A percentile compares a stretch with the other conserved stretches of the same genome.
phyloP scores from a whole-genome alignment of 139 green algal genomes.

The Chlamydomonas sp. region DNA sequence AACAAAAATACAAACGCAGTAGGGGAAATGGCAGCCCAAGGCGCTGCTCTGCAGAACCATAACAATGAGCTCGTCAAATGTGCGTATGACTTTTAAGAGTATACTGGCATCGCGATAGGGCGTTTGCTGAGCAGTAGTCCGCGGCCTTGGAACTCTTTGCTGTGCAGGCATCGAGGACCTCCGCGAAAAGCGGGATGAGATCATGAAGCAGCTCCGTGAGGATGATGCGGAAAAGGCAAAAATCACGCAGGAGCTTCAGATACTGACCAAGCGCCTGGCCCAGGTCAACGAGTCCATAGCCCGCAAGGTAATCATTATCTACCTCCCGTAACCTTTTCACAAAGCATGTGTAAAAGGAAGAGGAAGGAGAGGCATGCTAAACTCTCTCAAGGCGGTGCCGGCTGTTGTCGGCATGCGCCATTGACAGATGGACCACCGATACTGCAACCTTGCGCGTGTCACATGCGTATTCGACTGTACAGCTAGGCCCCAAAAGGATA shows the following conservation, averaged over 20 bases:
- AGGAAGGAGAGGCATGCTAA: too few relatives aligned
- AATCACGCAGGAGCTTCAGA: conserved; percentile 72
- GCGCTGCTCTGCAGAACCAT: conserved; percentile 72
- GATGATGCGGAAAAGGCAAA: conserved; percentile 78
- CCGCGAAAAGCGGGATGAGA: conserved; percentile 75
- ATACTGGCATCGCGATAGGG: too few relatives aligned
- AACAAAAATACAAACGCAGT: not conserved
- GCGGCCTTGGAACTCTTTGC: not conserved
- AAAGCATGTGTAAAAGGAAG: too few relatives aligned
- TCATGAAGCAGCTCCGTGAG: conserved; percentile 70
- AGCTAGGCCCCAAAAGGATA: too few relatives aligned
- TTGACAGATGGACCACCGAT: too few relatives aligned
- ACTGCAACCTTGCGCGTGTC: too few relatives aligned
- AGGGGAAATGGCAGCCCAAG: conserved; percentile 67
- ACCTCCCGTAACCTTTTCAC: too few relatives aligned
- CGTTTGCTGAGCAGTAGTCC: too few relatives aligned
- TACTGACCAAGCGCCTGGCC: conserved; percentile 75
- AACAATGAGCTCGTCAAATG: conserved; percentile 84
- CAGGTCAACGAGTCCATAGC: conserved; percentile 78
- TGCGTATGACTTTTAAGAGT: too few relatives aligned
- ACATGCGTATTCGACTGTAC: too few relatives aligned
- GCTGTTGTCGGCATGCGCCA: too few relatives aligned
- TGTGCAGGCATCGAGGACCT: conserved; percentile 85
- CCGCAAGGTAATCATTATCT: conserved; percentile 45
- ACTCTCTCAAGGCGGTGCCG: too few relatives aligned